Percentiles rank a stretch among this genome's conserved stretches.
phyloP scores from a whole-genome alignment of 2,329 filamentous ascomycete species.

The Exophiala bonariae region DNA sequence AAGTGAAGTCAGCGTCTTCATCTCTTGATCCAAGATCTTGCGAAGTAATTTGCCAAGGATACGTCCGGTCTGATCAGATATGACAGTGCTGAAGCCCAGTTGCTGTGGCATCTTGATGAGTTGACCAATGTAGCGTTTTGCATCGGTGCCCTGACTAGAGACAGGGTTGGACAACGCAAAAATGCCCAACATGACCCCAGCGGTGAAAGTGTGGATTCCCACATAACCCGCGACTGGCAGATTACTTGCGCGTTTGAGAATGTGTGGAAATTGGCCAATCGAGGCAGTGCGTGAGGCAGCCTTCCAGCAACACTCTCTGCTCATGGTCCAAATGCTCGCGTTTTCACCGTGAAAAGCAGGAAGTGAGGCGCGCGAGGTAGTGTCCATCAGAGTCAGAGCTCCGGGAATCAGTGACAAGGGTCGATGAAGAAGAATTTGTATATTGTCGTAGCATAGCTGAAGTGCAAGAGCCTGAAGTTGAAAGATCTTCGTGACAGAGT shows the following conservation, averaged over 20 bases:
- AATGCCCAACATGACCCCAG: conserved; percentile 45
- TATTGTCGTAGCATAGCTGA: conserved; percentile 44
- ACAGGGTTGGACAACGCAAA: conserved; percentile 45
- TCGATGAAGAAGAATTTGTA: conserved; percentile 43
- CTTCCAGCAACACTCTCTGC: conserved; percentile 20
- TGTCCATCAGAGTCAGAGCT: neutral
- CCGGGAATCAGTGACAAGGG: conserved; percentile 35
- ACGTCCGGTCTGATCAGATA: conserved; percentile 9
- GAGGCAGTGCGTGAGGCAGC: conserved; percentile 41
- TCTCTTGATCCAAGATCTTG: conserved; percentile 12
- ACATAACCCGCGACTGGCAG: conserved; percentile 46
- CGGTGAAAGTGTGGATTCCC: conserved; percentile 47
- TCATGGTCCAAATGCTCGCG: conserved; percentile 5
- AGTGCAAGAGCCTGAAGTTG: conserved; percentile 40
- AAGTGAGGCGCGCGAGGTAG: neutral
- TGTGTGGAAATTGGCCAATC: conserved; percentile 25
- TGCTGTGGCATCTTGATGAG: conserved; percentile 9
- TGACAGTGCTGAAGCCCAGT: conserved; percentile 4
- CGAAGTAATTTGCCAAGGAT: conserved; percentile 12
- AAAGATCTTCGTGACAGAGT: conserved; percentile 3
- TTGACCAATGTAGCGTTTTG: conserved; percentile 40
- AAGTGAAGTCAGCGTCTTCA: conserved; percentile 10
- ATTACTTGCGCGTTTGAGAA: conserved; percentile 39
- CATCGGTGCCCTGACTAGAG: conserved; percentile 41
- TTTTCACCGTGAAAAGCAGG: neutral